Percentiles rank a stretch among this genome's conserved stretches.
Evolutionary conservation across 2,329 filamentous ascomycete genomes (phyloP).

Genomic region (Dichotomopilus funicola): DNA sequence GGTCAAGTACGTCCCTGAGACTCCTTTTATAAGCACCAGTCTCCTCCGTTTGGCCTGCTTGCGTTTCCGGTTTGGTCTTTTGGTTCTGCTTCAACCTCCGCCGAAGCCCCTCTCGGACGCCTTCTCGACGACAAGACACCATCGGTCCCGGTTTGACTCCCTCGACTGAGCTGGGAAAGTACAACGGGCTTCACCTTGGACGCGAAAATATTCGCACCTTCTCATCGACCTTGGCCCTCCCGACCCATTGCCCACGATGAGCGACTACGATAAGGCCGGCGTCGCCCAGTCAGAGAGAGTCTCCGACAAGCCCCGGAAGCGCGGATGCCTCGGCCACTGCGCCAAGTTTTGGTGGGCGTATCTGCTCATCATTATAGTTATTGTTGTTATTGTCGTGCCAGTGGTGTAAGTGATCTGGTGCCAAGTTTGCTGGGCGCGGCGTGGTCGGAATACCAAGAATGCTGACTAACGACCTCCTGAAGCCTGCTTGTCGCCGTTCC

Average conservation of each 20-base stretch:
- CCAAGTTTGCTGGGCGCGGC: not conserved
- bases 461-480: constrained; percentile 8
- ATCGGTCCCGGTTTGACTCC: no score
- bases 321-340: constrained; percentile 41
- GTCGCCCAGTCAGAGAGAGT: constrained; percentile 32
- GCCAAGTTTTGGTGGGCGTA: constrained; percentile 57
- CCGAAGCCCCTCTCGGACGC: no score
- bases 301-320: constrained; percentile 31
- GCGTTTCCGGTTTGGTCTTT: no score
- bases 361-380: constrained; percentile 42
- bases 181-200: no score
- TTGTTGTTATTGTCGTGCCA: constrained; percentile 50
- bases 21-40: no score
- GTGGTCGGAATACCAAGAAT: not conserved
- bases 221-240: no score
- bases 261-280: constrained; percentile 22
- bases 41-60: no score
- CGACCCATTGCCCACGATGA: constrained; percentile 12
- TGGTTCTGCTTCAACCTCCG: no score
- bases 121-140: no score
- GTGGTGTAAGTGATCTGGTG: constrained; percentile 47
- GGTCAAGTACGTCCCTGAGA: not conserved
- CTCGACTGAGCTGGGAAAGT: no score
- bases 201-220: no score
- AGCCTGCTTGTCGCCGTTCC: constrained; percentile 53